phyloP scores from a whole-genome alignment of 176 grass and related monocot species.

The Avena sativa region DNA sequence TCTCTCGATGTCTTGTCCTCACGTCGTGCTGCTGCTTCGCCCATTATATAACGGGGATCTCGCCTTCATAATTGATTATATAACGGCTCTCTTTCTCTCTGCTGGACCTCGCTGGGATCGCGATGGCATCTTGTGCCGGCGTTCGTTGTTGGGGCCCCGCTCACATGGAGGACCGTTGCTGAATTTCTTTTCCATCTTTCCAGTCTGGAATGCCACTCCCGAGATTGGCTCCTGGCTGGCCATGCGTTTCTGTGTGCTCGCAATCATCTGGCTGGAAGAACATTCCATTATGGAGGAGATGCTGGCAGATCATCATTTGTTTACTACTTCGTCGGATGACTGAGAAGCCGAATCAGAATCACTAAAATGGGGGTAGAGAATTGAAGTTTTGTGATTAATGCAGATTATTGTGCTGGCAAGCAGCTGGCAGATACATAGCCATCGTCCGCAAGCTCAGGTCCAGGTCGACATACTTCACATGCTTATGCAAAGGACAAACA shows the following conservation, averaged over 20 bases:
- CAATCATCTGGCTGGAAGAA: conserved; percentile 16
- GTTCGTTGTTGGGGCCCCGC: conserved; percentile 1
- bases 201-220: conserved; percentile 46
- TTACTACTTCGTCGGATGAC: not conserved
- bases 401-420: not conserved
- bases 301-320: not conserved
- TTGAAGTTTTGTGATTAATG: not conserved
- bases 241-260: not conserved
- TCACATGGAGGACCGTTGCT: conserved; percentile 56
- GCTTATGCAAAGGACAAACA: not conserved
- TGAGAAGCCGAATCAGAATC: conserved; percentile 32
- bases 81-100: conserved; percentile 36
- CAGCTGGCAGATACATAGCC: not conserved
- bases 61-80: conserved; percentile 23
- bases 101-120: conserved; percentile 65
- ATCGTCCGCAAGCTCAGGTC: not conserved
- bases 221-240: not conserved
- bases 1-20: conserved; percentile 14
- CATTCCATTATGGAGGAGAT: not conserved
- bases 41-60: conserved; percentile 37
- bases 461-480: not conserved
- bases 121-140: conserved; percentile 46
- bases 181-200: conserved; percentile 5
- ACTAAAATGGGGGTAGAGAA: not conserved
- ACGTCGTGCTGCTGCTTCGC: not conserved